A percentile compares a stretch with the other conserved stretches of the same genome.
These are phyloP conservation scores for Umbellularia californica DNA, from an alignment of 164 flowering plant genomes.

Conservation along the genomic window DNA sequence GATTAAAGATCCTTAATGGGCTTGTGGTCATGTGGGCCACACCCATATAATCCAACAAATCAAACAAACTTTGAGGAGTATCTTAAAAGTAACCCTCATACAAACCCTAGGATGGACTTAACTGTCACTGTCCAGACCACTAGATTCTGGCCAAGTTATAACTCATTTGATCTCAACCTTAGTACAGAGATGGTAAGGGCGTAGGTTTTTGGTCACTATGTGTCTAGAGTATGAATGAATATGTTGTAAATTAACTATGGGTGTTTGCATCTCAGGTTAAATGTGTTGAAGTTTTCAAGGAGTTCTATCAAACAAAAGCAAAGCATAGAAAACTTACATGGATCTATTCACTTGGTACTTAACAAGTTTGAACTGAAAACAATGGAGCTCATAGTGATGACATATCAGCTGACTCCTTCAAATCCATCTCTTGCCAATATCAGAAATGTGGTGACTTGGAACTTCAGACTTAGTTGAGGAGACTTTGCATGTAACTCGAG, in stretches of 20 bases:
- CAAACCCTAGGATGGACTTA: too few relatives aligned
- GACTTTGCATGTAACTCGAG: too few relatives aligned
- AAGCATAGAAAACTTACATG: too few relatives aligned
- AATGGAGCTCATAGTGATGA: constrained; percentile 49
- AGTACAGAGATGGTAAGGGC: constrained; percentile 25
- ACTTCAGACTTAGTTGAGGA: too few relatives aligned
- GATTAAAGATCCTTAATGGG: too few relatives aligned
- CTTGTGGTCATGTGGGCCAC: too few relatives aligned
- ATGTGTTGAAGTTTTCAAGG: too few relatives aligned
- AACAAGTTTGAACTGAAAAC: constrained; percentile 52
- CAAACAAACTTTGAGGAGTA: constrained; percentile 71
- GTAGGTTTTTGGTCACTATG: not conserved
- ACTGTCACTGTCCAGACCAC: constrained; percentile 51
- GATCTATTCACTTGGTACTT: constrained; percentile 38
- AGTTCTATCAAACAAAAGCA: too few relatives aligned
- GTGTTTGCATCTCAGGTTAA: too few relatives aligned
- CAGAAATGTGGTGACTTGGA: too few relatives aligned
- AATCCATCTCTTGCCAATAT: not conserved
- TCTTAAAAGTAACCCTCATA: constrained; percentile 31
- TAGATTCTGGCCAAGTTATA: constrained; percentile 84
- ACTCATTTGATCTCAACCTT: too few relatives aligned
- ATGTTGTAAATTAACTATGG: too few relatives aligned
- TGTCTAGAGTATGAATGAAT: not conserved
- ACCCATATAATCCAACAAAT: constrained; percentile 14
- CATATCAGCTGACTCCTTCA: constrained; percentile 61